Base-by-base conservation (phyloP, 352 stramenopile species). In the Phytophthora capsici region DNA sequence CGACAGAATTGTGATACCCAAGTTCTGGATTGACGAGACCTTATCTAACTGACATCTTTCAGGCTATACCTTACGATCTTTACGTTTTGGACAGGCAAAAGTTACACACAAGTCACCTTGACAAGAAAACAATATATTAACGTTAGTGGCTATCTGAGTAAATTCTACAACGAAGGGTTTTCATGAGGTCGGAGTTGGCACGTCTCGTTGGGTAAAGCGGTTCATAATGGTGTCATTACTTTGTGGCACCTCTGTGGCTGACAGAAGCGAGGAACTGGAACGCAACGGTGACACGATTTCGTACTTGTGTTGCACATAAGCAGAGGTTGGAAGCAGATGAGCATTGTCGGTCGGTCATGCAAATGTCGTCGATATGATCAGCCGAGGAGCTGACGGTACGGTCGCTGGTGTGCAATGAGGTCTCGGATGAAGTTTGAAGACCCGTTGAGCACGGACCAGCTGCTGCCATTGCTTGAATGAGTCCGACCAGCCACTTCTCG, bases 381-480 rank as follows among this genome's bases (percentile, higher is more conserved):
- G 10, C 28, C 28, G 30, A 36, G 16, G 26, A 22, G 37, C 17
- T 26, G 46, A n/a, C 16, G 26, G 14, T 40, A n/a, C 41, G 12
- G 26, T 17, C n/a, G n/a, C 36, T 41, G 14, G 36, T 20, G 14
- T 41, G 36, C 5, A 16, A 20, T 20, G 36, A 6, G 8, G 19
- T 17, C 34, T 43, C 48, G 30, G 8, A 13, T 19, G 36, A 41
- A 20, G 22, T 52, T 22, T 44, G 26, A 34, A 23, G 16, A 38
- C 36, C 25, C 20, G 46, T 13, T 32, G 51, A 40, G 45, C 10
- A 37, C 13, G 14, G 1, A 49, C 49, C 44, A 14, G 46, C 30
- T 45, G 53, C 61, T 49, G 45, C 53, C n/a, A 69, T 69, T 13
- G 53, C 37, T 50, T 52, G 50, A 19, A 64, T 64, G 14, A 69